Evolutionary conservation across 164 flowering plant species (phyloP).

Genomic region (Magnolia kwangsiensis): DNA sequence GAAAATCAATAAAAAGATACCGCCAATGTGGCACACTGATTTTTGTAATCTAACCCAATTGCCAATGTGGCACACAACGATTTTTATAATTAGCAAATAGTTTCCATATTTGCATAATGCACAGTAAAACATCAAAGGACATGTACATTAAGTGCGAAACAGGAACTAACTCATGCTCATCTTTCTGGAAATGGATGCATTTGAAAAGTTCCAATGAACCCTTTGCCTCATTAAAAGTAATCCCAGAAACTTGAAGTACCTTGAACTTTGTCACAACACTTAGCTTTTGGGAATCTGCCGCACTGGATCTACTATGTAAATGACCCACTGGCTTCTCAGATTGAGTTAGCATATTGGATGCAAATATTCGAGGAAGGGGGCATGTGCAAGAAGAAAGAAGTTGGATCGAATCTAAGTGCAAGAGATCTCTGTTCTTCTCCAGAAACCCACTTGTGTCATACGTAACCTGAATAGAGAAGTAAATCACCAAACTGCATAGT

Average conservation of each 20-base stretch:
- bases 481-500: slow-evolving; percentile 5
- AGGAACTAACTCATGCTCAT: background rate
- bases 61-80: too few species aligned
- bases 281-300: slow-evolving; percentile 89
- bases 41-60: too few species aligned
- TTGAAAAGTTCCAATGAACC: background rate
- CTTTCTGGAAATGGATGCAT: background rate
- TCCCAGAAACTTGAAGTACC: slow-evolving; percentile 34
- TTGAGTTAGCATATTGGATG: slow-evolving; percentile 69
- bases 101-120: too few species aligned
- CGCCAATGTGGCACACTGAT: too few species aligned
- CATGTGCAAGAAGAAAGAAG: slow-evolving; percentile 81
- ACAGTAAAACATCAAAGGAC: background rate
- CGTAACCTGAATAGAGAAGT: slow-evolving; percentile 56
- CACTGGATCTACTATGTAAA: slow-evolving; percentile 72
- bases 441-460: slow-evolving; percentile 92
- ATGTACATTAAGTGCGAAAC: background rate
- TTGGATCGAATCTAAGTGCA: slow-evolving; percentile 84
- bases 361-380: slow-evolving; percentile 86
- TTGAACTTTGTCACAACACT: slow-evolving; percentile 97
- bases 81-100: background rate
- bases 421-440: slow-evolving; percentile 91
- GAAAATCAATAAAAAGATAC: too few species aligned
- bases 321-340: slow-evolving; percentile 83
- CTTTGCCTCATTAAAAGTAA: background rate